These are phyloP conservation scores for Fusarium humuli DNA, from an alignment of 2,329 filamentous ascomycete species.

Conservation along the genomic window DNA sequence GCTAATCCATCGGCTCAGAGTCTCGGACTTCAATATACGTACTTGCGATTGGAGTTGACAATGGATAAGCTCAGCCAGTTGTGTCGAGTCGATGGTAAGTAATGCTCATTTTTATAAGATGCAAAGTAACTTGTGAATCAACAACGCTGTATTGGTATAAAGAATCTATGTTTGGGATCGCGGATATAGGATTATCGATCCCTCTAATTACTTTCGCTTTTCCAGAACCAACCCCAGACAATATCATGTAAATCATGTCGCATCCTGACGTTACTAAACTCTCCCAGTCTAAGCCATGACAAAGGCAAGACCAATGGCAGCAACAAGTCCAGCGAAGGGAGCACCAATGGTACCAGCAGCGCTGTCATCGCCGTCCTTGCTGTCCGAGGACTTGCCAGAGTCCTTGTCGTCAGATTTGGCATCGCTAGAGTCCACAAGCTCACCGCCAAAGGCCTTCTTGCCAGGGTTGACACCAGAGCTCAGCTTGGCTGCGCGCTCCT, in stretches of 20 bases:
- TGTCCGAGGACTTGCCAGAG: slow-evolving; percentile 22
- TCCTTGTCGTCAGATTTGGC: slow-evolving; percentile 19
- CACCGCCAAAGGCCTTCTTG: slow-evolving; percentile 46
- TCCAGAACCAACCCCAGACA: neutral
- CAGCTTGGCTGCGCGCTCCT: slow-evolving; percentile 45
- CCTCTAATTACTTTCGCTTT: slow-evolving; percentile 14
- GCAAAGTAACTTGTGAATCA: neutral
- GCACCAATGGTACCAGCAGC: slow-evolving; percentile 29
- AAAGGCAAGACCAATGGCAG: slow-evolving; percentile 34
- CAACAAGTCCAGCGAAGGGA: slow-evolving; percentile 34
- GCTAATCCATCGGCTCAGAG: neutral
- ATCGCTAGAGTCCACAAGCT: slow-evolving; percentile 43
- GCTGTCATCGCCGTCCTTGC: slow-evolving; percentile 27
- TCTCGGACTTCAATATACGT: too few relatives aligned
- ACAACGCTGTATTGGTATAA: neutral
- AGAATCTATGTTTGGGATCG: slow-evolving; percentile 6
- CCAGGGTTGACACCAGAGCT: slow-evolving; percentile 47
- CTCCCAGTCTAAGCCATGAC: slow-evolving; percentile 28
- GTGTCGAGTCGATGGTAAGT: neutral
- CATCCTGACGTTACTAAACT: slow-evolving; percentile 7
- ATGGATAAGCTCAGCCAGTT: neutral
- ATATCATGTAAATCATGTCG: slow-evolving; percentile 33
- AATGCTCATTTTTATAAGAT: neutral
- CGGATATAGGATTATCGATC: slow-evolving; percentile 8
- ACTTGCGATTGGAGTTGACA: neutral